These are phyloP conservation scores for slime mould (Dictyostelium discoideum) DNA, from an alignment of 78 protist species.

Conservation along the genomic window dicty_2.7 NC_007088.5:2285001-2285500, in stretches of 20 bases:
- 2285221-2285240: slow-evolving; percentile 13
- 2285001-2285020: background rate
- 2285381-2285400: background rate
- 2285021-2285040: slow-evolving; percentile 17
- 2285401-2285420: slow-evolving; percentile 5
- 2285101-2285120: background rate
- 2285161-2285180: background rate
- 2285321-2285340: background rate
- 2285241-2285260: background rate
- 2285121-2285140: slow-evolving; percentile 45
- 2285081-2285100: background rate
- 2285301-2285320: background rate
- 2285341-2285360: slow-evolving; percentile 13
- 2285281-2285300: background rate
- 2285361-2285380: slow-evolving; percentile 1
- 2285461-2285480: background rate
- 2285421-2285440: slow-evolving; percentile 1
- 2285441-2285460: background rate
- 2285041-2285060: background rate
- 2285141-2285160: slow-evolving; percentile 53
- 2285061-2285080: slow-evolving; percentile 2
- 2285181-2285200: background rate
- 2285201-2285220: background rate
- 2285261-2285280: background rate
- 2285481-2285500: background rate